Conservation (phyloP, 2,329 filamentous ascomycete species). For the Diaporthe vaccinii region DNA sequence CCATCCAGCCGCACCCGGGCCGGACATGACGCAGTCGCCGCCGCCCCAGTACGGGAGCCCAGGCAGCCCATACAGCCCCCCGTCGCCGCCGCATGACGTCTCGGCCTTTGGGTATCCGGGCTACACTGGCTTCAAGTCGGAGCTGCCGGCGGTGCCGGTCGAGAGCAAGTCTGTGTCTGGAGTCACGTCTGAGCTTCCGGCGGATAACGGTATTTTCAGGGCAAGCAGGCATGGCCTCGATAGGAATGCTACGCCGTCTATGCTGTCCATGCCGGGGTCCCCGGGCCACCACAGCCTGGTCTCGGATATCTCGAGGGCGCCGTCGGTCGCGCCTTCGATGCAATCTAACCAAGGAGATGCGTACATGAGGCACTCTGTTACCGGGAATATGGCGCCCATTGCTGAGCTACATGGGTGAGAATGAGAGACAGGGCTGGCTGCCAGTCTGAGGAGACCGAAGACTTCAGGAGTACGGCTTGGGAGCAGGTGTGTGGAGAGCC, state of each 20-base stretch:
- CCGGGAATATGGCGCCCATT: constrained; percentile 5
- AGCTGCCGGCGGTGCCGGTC: constrained; percentile 3
- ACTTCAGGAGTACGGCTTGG: no score
- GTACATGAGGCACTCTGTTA: background rate
- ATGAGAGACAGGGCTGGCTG: no score
- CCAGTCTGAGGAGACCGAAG: background rate
- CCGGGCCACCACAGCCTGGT: constrained; percentile 19
- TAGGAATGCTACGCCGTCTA: constrained; percentile 4
- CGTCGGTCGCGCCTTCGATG: constrained; percentile 5
- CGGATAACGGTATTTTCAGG: background rate
- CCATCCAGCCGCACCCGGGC: constrained; percentile 4
- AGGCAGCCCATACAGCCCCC: background rate
- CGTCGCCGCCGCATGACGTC: background rate
- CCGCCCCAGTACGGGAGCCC: constrained; percentile 11
- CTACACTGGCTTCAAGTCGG: constrained; percentile 13
- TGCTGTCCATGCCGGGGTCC: constrained; percentile 21
- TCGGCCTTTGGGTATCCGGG: background rate
- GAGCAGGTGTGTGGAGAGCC: no score
- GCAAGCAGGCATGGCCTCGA: background rate
- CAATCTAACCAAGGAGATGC: background rate
- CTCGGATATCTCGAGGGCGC: constrained; percentile 18
- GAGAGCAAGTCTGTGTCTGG: background rate
- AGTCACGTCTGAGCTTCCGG: constrained; percentile 21
- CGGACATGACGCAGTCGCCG: constrained; percentile 12
- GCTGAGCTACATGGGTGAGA: constrained; percentile 25